Evolutionary conservation across 495 filamentous ascomycete species (phyloP).

Genomic region (Letharia columbiana): DNA sequence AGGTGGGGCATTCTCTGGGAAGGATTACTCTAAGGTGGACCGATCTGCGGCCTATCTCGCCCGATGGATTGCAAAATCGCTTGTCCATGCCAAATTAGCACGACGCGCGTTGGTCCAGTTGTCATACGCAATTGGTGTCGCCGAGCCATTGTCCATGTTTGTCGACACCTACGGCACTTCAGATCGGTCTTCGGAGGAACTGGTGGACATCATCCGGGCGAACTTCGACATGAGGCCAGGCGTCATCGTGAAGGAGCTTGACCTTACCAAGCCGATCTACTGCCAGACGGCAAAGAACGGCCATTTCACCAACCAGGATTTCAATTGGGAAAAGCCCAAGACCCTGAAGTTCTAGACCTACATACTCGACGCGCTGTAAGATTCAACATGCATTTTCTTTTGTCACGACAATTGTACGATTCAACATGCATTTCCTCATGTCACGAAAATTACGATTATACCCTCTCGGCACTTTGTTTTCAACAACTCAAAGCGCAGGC

Average conservation of each 20-base stretch:
- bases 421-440: slow-evolving; percentile 17
- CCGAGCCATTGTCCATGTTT: slow-evolving; percentile 88
- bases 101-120: slow-evolving; percentile 93
- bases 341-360: slow-evolving; percentile 66
- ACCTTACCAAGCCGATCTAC: slow-evolving; percentile 95
- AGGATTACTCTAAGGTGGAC: slow-evolving; percentile 99
- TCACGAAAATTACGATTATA: slow-evolving; percentile 40
- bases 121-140: slow-evolving; percentile 97
- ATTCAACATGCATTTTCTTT: slow-evolving; percentile 9
- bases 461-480: slow-evolving; percentile 49
- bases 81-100: slow-evolving; percentile 78
- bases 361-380: slow-evolving; percentile 18
- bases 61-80: slow-evolving; percentile 97
- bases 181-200: slow-evolving; percentile 61
- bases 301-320: slow-evolving; percentile 98
- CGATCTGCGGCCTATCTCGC: slow-evolving; percentile 94
- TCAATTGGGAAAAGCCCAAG: slow-evolving; percentile 98
- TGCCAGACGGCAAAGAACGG: slow-evolving; percentile 97
- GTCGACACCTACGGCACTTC: slow-evolving; percentile 82
- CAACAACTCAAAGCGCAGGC: slow-evolving; percentile 44
- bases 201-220: slow-evolving; percentile 83
- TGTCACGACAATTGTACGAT: slow-evolving; percentile 32
- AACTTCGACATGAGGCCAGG: slow-evolving; percentile 98
- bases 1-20: slow-evolving; percentile 99
- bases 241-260: slow-evolving; percentile 96